Base-by-base conservation (phyloP, 2,329 filamentous ascomycete genomes). In the Aspergillus pseudoglaucus region DNA sequence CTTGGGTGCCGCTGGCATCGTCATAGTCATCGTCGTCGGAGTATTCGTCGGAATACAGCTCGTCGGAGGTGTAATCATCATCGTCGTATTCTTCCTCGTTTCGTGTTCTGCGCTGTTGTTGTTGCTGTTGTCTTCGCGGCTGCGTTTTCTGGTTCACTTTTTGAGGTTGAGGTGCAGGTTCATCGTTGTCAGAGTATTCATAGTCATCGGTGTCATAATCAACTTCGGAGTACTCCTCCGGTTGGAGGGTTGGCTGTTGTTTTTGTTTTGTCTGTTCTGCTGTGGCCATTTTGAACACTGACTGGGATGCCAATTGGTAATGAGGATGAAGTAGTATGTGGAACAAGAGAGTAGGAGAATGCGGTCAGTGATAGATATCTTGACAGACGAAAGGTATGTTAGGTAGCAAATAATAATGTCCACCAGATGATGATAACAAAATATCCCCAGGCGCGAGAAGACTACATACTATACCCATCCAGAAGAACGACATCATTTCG, bases 181-280 rank as follows among this genome's bases (percentile, higher is more conserved):
- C 57, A 22, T 62, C 61, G 22, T 62, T 60, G 8, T 60, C 60
- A 18, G 59, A 56, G 37, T 55, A 47, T 27, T 55, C 50, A 25
- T 62, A 59, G 42, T 62, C 59, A 10, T 65, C 62, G 30, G 60
- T 63, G 33, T 64, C 58, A 37, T 66, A 64, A 42, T 63, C 58
- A 22, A 59, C 59, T 2, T 52, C 59, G n/a, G 56, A 53, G 20
- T 59, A 51, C 25, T 66, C 57, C 6, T 64, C 59, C 23, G 57
- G 57, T 14, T 61, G 57, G 20, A 56, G 45, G 35, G 57, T 48
- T 40, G 55, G 53, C 44, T 59, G 54, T 30, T 30, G 25, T 30
- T 27, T 9, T 41, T 62, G 50, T 45, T 60, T 52, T 25, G 60
- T 53, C 48, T 66, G 64, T 47, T 62, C 58, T 44, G 56, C 52